Percentiles rank a stretch among this genome's conserved stretches.
Evolutionary conservation across 768 basidiomycete species (phyloP).

Genomic region (Polyporus arcularius): DNA sequence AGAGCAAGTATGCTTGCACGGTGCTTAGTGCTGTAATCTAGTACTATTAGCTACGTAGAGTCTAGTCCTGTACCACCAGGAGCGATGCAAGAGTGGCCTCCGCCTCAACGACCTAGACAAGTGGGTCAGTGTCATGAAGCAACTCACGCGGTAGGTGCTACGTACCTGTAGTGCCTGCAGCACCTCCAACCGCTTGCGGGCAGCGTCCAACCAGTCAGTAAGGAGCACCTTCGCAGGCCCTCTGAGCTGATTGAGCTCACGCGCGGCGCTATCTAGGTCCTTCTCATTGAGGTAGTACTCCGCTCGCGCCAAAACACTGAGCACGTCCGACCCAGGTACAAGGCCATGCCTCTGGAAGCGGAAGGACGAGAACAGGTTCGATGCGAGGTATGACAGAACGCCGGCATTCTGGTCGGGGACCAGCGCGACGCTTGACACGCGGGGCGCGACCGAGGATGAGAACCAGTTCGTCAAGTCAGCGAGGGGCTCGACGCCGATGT

Average conservation of each 20-base stretch:
- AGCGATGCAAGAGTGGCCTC: slow-evolving; percentile 84
- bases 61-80: slow-evolving; percentile 51
- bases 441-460: slow-evolving; percentile 75
- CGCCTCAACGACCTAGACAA: slow-evolving; percentile 69
- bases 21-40: slow-evolving; percentile 8
- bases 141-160: background rate
- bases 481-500: slow-evolving; percentile 84
- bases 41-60: slow-evolving; percentile 19
- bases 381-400: slow-evolving; percentile 82
- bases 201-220: slow-evolving; percentile 90
- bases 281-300: slow-evolving; percentile 90
- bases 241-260: slow-evolving; percentile 88
- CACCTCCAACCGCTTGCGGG: slow-evolving; percentile 84
- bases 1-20: slow-evolving; percentile 3
- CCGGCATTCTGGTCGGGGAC: slow-evolving; percentile 92
- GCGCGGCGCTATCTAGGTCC: slow-evolving; percentile 84
- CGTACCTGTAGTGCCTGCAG: slow-evolving; percentile 86
- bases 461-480: slow-evolving; percentile 94
- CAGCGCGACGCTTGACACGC: slow-evolving; percentile 84
- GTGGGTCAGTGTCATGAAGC: background rate
- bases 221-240: slow-evolving; percentile 77
- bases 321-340: slow-evolving; percentile 78
- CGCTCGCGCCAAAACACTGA: slow-evolving; percentile 85
- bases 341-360: slow-evolving; percentile 81
- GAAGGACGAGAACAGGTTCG: slow-evolving; percentile 72